These are phyloP conservation scores for Ophiostoma piceae DNA, from an alignment of 2,329 filamentous ascomycete genomes.

Conservation along the genomic window DNA sequence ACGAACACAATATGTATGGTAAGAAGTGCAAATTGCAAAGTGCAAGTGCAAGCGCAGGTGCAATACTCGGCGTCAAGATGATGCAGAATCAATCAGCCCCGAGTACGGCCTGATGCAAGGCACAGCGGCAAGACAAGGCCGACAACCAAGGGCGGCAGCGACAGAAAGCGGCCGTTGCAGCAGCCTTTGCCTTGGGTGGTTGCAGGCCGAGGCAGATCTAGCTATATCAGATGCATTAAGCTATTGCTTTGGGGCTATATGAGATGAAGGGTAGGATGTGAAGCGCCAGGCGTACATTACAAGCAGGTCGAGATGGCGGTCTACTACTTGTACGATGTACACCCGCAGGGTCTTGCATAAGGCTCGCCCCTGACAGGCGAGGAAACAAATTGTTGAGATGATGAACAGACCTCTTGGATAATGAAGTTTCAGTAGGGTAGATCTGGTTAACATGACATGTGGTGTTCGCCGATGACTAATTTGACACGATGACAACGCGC, in stretches of 20 bases:
- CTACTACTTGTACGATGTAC: too few relatives aligned
- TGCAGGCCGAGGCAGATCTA: not conserved
- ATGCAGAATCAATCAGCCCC: not conserved
- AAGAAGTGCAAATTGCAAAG: too few relatives aligned
- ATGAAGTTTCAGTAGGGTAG: not conserved
- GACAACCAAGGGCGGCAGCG: too few relatives aligned
- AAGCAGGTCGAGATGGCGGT: not conserved
- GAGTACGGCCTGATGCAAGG: not conserved
- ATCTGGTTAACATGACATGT: not conserved
- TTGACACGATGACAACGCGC: not conserved
- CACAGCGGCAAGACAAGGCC: not conserved
- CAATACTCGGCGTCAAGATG: not conserved
- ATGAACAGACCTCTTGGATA: not conserved
- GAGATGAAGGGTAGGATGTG: not conserved
- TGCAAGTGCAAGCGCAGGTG: not conserved
- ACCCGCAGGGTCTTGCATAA: not conserved
- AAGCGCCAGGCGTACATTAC: not conserved
- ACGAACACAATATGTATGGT: too few relatives aligned
- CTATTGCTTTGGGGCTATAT: too few relatives aligned
- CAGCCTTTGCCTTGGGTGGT: not conserved
- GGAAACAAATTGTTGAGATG: not conserved
- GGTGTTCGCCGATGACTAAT: not conserved
- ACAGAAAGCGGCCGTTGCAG: conserved; percentile 2
- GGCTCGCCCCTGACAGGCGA: not conserved
- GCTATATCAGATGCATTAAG: not conserved